Evolutionary conservation across 106 monocot genomes (phyloP), one percentile per base, ranked within the genome.

Genomic region (Apostasia shenzhenica): DNA sequence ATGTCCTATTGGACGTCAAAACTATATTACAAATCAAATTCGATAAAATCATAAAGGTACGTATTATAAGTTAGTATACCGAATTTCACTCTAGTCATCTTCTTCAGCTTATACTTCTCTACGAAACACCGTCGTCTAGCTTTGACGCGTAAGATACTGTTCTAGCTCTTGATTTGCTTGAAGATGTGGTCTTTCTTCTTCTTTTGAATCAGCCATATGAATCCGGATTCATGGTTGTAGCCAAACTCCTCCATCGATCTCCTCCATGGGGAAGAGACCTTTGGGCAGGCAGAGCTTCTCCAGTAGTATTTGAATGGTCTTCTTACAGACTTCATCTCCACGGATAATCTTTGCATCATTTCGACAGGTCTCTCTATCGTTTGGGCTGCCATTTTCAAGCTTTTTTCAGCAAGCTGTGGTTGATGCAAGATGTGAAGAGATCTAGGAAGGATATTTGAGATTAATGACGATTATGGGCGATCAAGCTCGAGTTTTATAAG

Each of bases 131-230:
- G 74, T 74, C 13, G 67, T 67, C 9, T n/a, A n/a, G n/a, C n/a
- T 74, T 57, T 1, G 74, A 40, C 1, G 57, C 74, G 55, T 74
- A 74, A 6, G 74, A 67, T 6, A 74, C 74, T 1, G 47, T 51
- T 1, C 26, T 26, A 26, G 26, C 67, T 55, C 74, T 74, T 74
- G 67, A 67, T 74, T 48, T 74, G 66, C 67, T 74, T 57, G 57
- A 74, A 74, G 5, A 46, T 65, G 6, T 74, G 58, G 3, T 66
- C 54, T 48, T 57, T 74, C 5, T 48, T 66, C 73, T 74, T 74
- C 57, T 48, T 74, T 5, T 74, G 73, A 12, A 57, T 47, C 10
- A 74, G 54, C 73, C 65, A 74, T 48, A 74, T 57, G 66, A 74
- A 74, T 0, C 73, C 73, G 0, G 66, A 9, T 11, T 55, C 40